Base-by-base conservation (phyloP, 2,329 filamentous ascomycete species). In the Teratosphaeria gauchensis region DNA sequence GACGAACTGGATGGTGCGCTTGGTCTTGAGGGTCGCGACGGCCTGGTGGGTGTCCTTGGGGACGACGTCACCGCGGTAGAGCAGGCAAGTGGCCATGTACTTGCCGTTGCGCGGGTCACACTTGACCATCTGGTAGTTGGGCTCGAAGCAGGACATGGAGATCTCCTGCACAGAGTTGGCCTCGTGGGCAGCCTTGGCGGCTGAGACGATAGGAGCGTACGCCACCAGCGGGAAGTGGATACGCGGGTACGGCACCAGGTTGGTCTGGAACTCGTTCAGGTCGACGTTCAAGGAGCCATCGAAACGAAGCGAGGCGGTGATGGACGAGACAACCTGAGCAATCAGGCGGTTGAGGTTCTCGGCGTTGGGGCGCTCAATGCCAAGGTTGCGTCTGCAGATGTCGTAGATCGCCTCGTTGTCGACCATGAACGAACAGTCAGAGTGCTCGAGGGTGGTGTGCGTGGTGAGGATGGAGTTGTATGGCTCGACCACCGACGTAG, bases 111-210 rank as follows among this genome's bases (percentile, higher is more conserved):
- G 91, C 69, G 92, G 92, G 76, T 99, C 94, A 75, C 92, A 99
- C 84, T 96, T 96, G 76, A 99, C 92, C 92, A 99, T 99, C 87
- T 99, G 92, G 86, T 96, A 96, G 86, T 96, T 89, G 70, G 92
- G 91, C 85, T 99, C 92, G 81, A 99, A 99, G 87, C 92, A 97
- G 67, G 90, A 90, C 86, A 92, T 95, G 78, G 90, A 95, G 82
- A 97, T 96, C 83, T 97, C 94, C 79, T 91, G 88, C 66, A 97
- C 92, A 31, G 90, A 94, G 86, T 96, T 95, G 82, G 92, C 87
- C 83, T 99, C 92, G 82, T 99, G 92, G 61, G 90, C 88, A 69
- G 92, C 90, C 86, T 96, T 96, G 76, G 90, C 88, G 64, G 91
- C 89, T 63, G 92, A 96, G 77, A 97, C 86, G 73, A 99, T 89